Evolutionary conservation across 2,329 filamentous ascomycete genomes (phyloP).

Genomic region (Lecanicillium sp.): DNA sequence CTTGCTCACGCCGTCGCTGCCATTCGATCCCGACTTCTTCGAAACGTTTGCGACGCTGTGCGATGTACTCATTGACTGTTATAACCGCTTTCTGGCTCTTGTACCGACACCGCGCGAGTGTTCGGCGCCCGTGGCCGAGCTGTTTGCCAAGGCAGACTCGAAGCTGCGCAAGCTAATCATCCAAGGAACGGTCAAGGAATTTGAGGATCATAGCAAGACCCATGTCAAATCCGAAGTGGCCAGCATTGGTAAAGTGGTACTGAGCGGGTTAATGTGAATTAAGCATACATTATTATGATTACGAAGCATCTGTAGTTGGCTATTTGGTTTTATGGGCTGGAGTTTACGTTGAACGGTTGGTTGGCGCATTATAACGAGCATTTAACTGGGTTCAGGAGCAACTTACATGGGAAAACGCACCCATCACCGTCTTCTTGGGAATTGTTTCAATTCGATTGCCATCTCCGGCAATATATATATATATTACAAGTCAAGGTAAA

Average conservation of each 20-base stretch:
- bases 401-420: too few species aligned
- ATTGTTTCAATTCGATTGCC: background rate
- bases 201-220: constrained; percentile 75
- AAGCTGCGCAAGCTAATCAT: constrained; percentile 84
- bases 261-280: constrained; percentile 74
- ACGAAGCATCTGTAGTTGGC: background rate
- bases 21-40: constrained; percentile 95
- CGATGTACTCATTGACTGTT: constrained; percentile 90
- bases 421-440: too few species aligned
- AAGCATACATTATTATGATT: too few species aligned
- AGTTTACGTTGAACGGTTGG: too few species aligned
- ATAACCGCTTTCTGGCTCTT: constrained; percentile 67
- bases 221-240: constrained; percentile 74
- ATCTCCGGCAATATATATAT: constrained; percentile 1
- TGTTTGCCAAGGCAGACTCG: constrained; percentile 84
- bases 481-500: background rate
- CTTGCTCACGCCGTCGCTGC: constrained; percentile 81
- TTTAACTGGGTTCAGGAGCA: too few species aligned
- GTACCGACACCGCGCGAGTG: constrained; percentile 70
- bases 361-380: too few species aligned
- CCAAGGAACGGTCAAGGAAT: constrained; percentile 79
- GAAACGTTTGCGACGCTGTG: constrained; percentile 94
- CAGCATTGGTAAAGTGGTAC: constrained; percentile 78
- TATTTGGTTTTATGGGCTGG: too few species aligned
- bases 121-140: constrained; percentile 61